Evolutionary conservation across 768 basidiomycete species (phyloP).

Genomic region (Phanerochaete sordida): DNA sequence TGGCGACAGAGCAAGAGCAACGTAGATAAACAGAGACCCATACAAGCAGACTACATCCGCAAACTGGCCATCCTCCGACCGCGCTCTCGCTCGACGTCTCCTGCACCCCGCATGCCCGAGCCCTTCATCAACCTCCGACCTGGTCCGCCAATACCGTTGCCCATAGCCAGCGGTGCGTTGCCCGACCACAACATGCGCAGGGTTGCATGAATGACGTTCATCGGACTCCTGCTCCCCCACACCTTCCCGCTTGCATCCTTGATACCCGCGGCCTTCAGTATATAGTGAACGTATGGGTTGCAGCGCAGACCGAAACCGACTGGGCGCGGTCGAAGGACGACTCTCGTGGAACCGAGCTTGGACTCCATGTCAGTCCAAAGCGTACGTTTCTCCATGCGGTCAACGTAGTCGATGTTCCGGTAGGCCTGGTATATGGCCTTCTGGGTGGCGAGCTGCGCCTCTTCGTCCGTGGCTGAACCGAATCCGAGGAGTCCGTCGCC

Average conservation of each 20-base stretch:
- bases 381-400: constrained; percentile 93
- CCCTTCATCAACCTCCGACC: constrained; percentile 74
- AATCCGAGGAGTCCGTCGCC: constrained; percentile 80
- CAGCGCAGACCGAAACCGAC: constrained; percentile 91
- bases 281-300: constrained; percentile 84
- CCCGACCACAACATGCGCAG: constrained; percentile 85
- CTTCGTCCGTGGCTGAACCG: constrained; percentile 32
- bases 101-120: constrained; percentile 61
- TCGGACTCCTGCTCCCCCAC: constrained; percentile 85
- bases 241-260: constrained; percentile 95
- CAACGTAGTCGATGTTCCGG: constrained; percentile 87
- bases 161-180: constrained; percentile 75
- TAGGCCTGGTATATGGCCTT: constrained; percentile 71
- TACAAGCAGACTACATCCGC: neutral
- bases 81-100: constrained; percentile 76
- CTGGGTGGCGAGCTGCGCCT: constrained; percentile 39
- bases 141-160: constrained; percentile 74
- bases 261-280: constrained; percentile 92
- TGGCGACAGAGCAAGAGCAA: neutral
- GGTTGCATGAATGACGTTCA: constrained; percentile 83
- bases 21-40: neutral
- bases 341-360: constrained; percentile 81
- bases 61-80: constrained; percentile 64
- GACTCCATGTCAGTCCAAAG: constrained; percentile 85
- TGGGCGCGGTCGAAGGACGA: constrained; percentile 78